Percentiles rank a stretch among this genome's conserved stretches.
These are phyloP conservation scores for Drechmeria coniospora DNA, from an alignment of 2,329 filamentous ascomycete species.

Conservation along the genomic window DNA sequence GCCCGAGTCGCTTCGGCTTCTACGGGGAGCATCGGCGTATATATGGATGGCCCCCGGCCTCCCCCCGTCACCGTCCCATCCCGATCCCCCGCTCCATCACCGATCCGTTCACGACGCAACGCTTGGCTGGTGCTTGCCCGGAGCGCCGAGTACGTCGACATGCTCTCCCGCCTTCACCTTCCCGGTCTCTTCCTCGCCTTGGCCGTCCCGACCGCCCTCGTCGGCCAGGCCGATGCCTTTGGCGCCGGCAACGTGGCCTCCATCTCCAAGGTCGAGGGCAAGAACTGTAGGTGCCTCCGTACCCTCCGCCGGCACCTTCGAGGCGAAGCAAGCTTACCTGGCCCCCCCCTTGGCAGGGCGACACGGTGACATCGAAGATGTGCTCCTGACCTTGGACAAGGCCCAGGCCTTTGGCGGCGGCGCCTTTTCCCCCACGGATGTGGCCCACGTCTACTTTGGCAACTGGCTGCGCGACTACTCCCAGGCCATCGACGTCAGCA, in stretches of 20 bases:
- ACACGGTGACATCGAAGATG: constrained; percentile 88
- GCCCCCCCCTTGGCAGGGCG: constrained; percentile 41
- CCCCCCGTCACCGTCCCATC: no score
- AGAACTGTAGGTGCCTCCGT: constrained; percentile 63
- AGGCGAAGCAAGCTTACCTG: neutral
- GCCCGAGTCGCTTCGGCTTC: no score
- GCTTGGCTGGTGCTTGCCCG: no score
- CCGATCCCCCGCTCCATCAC: no score
- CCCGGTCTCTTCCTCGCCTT: constrained; percentile 38
- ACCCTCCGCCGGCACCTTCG: no score
- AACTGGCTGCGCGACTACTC: constrained; percentile 93
- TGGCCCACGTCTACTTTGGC: constrained; percentile 86
- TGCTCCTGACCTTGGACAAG: constrained; percentile 56
- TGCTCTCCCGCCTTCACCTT: constrained; percentile 33
- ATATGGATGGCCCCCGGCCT: no score
- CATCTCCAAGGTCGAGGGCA: constrained; percentile 64
- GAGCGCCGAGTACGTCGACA: constrained; percentile 11
- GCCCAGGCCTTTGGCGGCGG: constrained; percentile 41
- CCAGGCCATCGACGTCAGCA: constrained; percentile 85
- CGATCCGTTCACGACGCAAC: no score
- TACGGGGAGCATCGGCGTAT: no score
- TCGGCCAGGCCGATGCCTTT: constrained; percentile 58
- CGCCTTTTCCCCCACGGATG: constrained; percentile 77
- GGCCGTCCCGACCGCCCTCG: constrained; percentile 48
- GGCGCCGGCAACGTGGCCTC: constrained; percentile 81